phyloP scores from a whole-genome alignment of 192 early-diverging fungal species.

The Podila verticillata region DNA sequence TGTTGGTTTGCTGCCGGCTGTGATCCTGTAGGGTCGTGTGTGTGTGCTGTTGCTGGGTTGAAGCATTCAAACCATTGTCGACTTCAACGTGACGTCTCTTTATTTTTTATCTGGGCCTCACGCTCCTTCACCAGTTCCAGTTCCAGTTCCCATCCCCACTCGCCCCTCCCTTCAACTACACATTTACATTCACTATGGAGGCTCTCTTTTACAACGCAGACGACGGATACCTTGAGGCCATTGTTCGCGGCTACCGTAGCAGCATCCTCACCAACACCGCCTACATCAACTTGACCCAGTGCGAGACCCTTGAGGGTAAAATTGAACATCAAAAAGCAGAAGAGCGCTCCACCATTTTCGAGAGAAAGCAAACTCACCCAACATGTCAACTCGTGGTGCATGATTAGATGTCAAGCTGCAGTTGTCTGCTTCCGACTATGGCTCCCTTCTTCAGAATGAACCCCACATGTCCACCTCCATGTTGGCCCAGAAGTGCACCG shows the following conservation, averaged over 20 bases:
- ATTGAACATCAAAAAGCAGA: not conserved
- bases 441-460: constrained; percentile 93
- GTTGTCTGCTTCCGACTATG: constrained; percentile 95
- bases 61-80: not conserved
- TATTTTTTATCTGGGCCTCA: too few species aligned
- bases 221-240: constrained; percentile 92
- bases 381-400: too few species aligned
- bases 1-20: not conserved
- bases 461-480: constrained; percentile 94
- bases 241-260: constrained; percentile 93
- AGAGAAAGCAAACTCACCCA: too few species aligned
- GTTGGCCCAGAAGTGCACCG: constrained; percentile 87
- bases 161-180: not conserved
- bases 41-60: not conserved
- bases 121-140: not conserved
- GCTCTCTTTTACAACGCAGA: constrained; percentile 84
- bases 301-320: constrained; percentile 95
- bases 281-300: constrained; percentile 96
- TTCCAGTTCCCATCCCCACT: not conserved
- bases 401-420: constrained; percentile 93
- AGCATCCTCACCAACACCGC: constrained; percentile 82
- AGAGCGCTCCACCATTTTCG: not conserved
- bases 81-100: not conserved
- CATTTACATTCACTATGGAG: constrained; percentile 36
- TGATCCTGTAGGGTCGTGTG: not conserved